Percentiles rank a stretch among this genome's conserved stretches.
These are phyloP conservation scores for Suhomyces sp. DNA, from an alignment of 805 yeast genomes.

Conservation along the genomic window DNA sequence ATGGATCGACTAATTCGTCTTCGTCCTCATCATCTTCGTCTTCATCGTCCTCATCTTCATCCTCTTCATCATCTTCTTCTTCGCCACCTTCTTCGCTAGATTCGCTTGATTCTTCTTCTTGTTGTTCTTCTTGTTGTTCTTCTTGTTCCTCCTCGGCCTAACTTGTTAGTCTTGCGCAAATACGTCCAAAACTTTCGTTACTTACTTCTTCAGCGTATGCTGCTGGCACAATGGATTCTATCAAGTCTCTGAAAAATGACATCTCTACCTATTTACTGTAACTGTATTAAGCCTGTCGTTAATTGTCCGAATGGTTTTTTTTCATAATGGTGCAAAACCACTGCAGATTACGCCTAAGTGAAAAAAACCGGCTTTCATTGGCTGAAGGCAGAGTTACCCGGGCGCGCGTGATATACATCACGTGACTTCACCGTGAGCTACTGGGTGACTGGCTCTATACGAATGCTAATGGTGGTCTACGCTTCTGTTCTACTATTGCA, in stretches of 20 bases:
- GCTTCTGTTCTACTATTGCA: background rate
- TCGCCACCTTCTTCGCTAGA: slow-evolving; percentile 25
- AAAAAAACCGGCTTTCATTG: slow-evolving; percentile 28
- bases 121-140: slow-evolving; percentile 20
- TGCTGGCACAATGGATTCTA: slow-evolving; percentile 76
- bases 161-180: slow-evolving; percentile 13
- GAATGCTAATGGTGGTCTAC: background rate
- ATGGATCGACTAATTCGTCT: slow-evolving; percentile 56
- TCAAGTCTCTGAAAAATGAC: slow-evolving; percentile 66
- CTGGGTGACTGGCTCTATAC: too few relatives aligned
- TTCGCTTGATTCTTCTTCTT: slow-evolving; percentile 19
- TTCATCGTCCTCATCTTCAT: slow-evolving; percentile 54
- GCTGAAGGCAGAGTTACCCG: slow-evolving; percentile 13
- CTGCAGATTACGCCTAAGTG: slow-evolving; percentile 14
- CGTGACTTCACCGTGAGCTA: background rate
- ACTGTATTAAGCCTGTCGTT: background rate
- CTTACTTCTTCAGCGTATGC: slow-evolving; percentile 79
- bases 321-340: slow-evolving; percentile 8
- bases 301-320: slow-evolving; percentile 4
- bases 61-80: slow-evolving; percentile 41
- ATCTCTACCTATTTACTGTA: slow-evolving; percentile 16
- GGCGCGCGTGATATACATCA: background rate
- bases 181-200: slow-evolving; percentile 7
- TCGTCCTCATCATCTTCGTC: slow-evolving; percentile 67
- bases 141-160: slow-evolving; percentile 27